Conservation (phyloP, 768 basidiomycete genomes). For the Cystofilobasidium ferigula region DNA sequence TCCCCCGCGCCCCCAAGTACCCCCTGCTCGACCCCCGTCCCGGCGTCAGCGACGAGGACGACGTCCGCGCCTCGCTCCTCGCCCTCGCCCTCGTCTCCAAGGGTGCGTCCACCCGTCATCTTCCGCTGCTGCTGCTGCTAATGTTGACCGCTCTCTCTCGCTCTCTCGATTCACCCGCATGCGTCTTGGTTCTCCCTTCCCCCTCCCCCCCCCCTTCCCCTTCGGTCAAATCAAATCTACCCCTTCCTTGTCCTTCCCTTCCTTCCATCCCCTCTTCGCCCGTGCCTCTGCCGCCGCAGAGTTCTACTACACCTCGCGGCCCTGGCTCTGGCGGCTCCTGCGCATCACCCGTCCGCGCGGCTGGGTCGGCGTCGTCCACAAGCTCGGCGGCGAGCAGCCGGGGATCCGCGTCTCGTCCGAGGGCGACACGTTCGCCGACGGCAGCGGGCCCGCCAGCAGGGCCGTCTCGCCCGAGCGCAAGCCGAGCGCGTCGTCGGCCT, state of each 20-base stretch:
- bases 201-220: too few species aligned
- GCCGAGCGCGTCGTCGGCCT: too few species aligned
- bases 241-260: background rate
- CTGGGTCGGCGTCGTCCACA: constrained; percentile 71
- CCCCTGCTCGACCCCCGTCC: constrained; percentile 56
- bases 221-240: background rate
- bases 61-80: constrained; percentile 55
- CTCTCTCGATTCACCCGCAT: constrained; percentile 49
- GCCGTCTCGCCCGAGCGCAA: background rate
- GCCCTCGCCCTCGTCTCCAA: constrained; percentile 66
- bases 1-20: constrained; percentile 45
- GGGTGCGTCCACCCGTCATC: constrained; percentile 47
- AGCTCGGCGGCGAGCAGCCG: constrained; percentile 53
- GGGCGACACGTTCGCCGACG: constrained; percentile 53
- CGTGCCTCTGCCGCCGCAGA: background rate
- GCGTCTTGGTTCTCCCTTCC: too few species aligned
- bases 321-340: constrained; percentile 73
- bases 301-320: constrained; percentile 39
- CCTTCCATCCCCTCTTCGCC: background rate
- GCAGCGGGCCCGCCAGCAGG: constrained; percentile 20
- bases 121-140: background rate
- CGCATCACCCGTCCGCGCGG: constrained; percentile 73
- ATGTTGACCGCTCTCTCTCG: background rate
- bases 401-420: constrained; percentile 37
- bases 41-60: constrained; percentile 44